Base-by-base conservation (phyloP, 345 rosid species). In the rapeseed (Brassica napus) region DNA sequence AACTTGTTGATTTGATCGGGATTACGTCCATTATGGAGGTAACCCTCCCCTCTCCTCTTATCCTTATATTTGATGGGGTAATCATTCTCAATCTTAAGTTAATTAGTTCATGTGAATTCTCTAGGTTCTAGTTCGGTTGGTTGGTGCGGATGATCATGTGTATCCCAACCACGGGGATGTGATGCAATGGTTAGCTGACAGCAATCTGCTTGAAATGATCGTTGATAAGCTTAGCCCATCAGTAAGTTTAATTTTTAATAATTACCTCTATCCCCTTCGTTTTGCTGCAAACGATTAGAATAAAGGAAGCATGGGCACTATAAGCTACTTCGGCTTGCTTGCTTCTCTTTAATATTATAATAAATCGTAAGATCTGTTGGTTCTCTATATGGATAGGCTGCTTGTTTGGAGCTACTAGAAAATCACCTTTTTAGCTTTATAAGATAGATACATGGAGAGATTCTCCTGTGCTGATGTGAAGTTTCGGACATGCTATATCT, bases 11-110 rank as follows among this genome's bases (percentile, higher is more conserved):
- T 90, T 88, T 95, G 83, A 93, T 95, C 69, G 98, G 99, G 76
- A 89, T 95, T 68, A 95, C 99, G 32, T 93, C 99, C 75, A 95
- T 95, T 74, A 95, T 93, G 99, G 99, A 95, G 98, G 99, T 95
- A 81, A 74, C 31, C 65, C 23, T 1, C 47, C 23, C 59, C 4
- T 78, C 15, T 49, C 71, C 57, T 73, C 16, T 42, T n/a, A 28
- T 62, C 52, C 59, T 9, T 70, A 14, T 37, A 59, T 30, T 66
- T 31, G 69, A 18, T 10, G 58, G 78, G 63, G 34, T 59, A 71
- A 74, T 58, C 49, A 4, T 32, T 35, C 76, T 37, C 37, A 73
- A 44, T 30, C 76, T 37, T 54, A 73, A 54, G 73, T 64, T 67
- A 54, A 39, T 21, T 28, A 28, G 44, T 66, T 71, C 39, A 57